Evolutionary conservation across 2,329 filamentous ascomycete species (phyloP).

Genomic region (Coniochaeta sp.): DNA sequence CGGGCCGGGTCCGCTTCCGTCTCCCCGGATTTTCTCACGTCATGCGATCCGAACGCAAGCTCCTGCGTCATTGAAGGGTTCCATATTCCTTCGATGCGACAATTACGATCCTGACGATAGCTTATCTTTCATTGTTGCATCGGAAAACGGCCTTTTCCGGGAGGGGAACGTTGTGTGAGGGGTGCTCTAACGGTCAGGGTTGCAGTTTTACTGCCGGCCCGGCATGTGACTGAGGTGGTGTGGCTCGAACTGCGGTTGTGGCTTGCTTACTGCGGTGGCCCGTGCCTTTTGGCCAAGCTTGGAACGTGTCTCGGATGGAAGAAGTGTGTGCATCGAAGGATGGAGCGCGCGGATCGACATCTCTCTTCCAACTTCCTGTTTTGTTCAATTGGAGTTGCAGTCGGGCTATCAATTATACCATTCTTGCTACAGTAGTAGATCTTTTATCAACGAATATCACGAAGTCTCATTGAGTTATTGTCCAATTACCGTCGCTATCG

Average conservation of each 20-base stretch:
- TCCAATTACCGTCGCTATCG: not conserved
- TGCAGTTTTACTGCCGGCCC: too few species aligned
- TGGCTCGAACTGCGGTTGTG: not conserved
- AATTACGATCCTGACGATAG: too few species aligned
- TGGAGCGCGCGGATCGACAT: not conserved
- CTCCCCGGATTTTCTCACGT: not conserved
- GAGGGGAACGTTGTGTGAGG: too few species aligned
- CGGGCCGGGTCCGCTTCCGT: not conserved
- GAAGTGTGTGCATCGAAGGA: too few species aligned
- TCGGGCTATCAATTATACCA: not conserved
- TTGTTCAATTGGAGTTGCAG: not conserved
- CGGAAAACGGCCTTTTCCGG: too few species aligned
- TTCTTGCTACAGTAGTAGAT: not conserved
- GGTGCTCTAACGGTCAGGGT: too few species aligned
- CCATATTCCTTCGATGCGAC: too few species aligned
- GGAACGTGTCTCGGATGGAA: not conserved
- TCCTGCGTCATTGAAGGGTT: too few species aligned
- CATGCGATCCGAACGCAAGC: too few species aligned
- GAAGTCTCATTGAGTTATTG: not conserved
- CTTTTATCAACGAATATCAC: not conserved
- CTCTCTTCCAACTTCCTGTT: not conserved
- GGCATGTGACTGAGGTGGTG: too few species aligned
- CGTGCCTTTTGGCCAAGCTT: not conserved
- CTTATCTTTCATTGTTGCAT: too few species aligned
- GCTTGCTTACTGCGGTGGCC: too few species aligned